Evolutionary conservation across 441 rosid species (phyloP).

Genomic region (Adansonia rubrostipa): DNA sequence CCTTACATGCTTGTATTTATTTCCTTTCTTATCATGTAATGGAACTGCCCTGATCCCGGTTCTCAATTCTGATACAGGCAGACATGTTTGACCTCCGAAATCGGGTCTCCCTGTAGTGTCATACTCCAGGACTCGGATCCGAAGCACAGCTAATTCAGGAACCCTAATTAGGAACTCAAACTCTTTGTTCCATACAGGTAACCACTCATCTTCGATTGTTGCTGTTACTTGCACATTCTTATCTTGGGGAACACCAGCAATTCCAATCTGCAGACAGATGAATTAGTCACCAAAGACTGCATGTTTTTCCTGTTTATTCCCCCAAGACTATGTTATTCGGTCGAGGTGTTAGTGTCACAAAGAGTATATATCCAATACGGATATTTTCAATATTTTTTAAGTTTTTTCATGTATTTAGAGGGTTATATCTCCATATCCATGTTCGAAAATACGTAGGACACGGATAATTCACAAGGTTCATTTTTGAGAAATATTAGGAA

Average conservation of each 20-base stretch:
- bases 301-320: conserved; percentile 1
- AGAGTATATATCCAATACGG: too few species aligned
- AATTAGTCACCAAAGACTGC: background rate
- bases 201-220: conserved; percentile 61
- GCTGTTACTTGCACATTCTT: conserved; percentile 34
- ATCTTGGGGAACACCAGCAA: conserved; percentile 68
- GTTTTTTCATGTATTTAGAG: too few species aligned
- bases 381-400: too few species aligned
- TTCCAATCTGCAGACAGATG: conserved; percentile 50
- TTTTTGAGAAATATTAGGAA: background rate
- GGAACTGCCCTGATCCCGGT: conserved; percentile 72
- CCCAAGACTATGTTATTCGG: background rate
- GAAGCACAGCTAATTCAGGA: conserved; percentile 70
- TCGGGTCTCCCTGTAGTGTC: conserved; percentile 54
- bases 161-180: conserved; percentile 58
- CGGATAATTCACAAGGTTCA: too few species aligned
- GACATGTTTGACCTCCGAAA: conserved; percentile 81
- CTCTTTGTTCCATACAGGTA: conserved; percentile 71
- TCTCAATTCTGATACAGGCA: conserved; percentile 69
- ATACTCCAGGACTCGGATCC: conserved; percentile 59
- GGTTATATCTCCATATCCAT: too few species aligned
- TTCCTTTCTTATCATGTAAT: conserved; percentile 51
- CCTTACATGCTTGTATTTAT: conserved; percentile 45
- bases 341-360: too few species aligned
- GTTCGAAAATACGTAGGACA: background rate